Conservation (phyloP, 768 basidiomycete species). For the Lentinula boryana region DNA sequence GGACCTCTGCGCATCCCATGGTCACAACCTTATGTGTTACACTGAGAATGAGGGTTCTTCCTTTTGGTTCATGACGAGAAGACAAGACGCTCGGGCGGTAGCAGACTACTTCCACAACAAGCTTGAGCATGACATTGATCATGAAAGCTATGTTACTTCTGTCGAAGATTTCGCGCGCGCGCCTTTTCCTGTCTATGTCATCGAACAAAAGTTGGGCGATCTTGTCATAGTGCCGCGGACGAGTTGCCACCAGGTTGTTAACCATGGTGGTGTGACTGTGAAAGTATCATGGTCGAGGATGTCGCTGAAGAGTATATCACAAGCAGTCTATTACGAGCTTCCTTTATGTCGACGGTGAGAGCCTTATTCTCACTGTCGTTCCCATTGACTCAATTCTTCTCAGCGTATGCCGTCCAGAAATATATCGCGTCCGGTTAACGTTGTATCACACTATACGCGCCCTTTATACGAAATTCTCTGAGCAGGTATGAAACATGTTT, state of each 20-base stretch:
- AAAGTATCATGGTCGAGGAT: slow-evolving; percentile 88
- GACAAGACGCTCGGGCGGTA: slow-evolving; percentile 47
- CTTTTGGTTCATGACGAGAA: slow-evolving; percentile 83
- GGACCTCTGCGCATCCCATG: slow-evolving; percentile 77
- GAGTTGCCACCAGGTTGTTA: slow-evolving; percentile 82
- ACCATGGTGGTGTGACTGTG: slow-evolving; percentile 72
- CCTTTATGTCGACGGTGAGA: slow-evolving; percentile 73
- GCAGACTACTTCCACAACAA: slow-evolving; percentile 51
- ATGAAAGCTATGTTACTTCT: slow-evolving; percentile 63
- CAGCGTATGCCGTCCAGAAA: slow-evolving; percentile 79
- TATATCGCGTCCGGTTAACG: slow-evolving; percentile 66
- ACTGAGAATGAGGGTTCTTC: slow-evolving; percentile 67
- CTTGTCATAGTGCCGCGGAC: slow-evolving; percentile 76
- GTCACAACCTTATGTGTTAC: slow-evolving; percentile 85
- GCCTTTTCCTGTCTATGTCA: slow-evolving; percentile 63
- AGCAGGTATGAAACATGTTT: not conserved
- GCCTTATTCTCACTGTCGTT: not conserved
- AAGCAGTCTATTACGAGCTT: slow-evolving; percentile 66
- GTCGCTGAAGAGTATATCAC: slow-evolving; percentile 55
- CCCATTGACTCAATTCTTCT: not conserved
- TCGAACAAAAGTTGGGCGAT: slow-evolving; percentile 72
- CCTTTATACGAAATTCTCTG: not conserved
- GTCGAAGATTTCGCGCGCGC: slow-evolving; percentile 59
- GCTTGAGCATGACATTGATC: slow-evolving; percentile 58
- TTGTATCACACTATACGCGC: slow-evolving; percentile 47